These are phyloP conservation scores for Lactarius pseudohatsudake DNA, from an alignment of 768 basidiomycete genomes.

Conservation along the genomic window DNA sequence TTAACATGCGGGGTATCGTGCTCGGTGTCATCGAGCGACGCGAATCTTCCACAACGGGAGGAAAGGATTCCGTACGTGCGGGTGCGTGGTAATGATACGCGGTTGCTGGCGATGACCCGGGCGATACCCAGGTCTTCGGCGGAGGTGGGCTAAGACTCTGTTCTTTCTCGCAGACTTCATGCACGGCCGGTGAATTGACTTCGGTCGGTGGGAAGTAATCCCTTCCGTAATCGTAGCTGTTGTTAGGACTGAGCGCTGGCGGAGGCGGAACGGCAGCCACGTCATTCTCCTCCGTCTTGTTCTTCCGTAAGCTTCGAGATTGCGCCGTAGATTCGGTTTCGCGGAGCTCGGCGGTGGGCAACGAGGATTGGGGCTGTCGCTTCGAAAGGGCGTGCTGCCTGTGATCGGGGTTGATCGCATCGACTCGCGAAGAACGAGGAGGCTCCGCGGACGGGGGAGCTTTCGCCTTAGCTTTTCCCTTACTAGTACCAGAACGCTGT, in stretches of 20 bases:
- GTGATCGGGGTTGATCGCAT: background rate
- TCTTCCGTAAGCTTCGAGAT: constrained; percentile 1
- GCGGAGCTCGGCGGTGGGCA: background rate
- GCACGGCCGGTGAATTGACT: background rate
- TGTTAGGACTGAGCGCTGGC: background rate
- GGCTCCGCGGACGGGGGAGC: background rate
- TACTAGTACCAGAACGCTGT: background rate
- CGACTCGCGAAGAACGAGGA: background rate
- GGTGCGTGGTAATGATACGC: background rate
- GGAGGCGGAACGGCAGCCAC: background rate
- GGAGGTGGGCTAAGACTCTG: constrained; percentile 14
- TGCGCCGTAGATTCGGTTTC: background rate
- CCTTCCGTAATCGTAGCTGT: constrained; percentile 1
- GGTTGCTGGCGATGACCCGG: constrained; percentile 2
- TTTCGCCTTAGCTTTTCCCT: constrained; percentile 12
- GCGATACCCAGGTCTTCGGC: constrained; percentile 9
- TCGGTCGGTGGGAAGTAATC: constrained; percentile 8
- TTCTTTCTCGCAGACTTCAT: background rate
- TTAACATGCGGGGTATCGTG: constrained; percentile 50
- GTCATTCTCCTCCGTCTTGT: background rate
- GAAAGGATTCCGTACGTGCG: constrained; percentile 13
- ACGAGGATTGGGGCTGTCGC: background rate
- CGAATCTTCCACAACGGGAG: background rate
- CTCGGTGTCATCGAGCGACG: constrained; percentile 1
- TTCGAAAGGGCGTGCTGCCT: background rate